Evolutionary conservation across 1,139 yeast genomes (phyloP), one percentile per base, ranked within the genome.

Genomic region (Diutina sp.): DNA sequence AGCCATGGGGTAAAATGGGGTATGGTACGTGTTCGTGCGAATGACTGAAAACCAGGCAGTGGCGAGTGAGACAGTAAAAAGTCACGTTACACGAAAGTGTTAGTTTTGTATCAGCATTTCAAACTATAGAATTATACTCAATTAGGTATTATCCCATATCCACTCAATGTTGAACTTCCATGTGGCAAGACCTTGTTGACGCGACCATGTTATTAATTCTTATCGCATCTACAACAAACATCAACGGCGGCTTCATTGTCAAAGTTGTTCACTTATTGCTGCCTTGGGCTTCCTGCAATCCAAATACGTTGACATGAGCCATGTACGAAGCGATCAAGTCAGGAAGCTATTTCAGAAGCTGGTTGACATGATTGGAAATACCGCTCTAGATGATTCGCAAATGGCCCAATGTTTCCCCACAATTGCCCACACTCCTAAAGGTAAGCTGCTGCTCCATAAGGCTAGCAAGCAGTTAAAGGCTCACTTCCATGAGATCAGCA

Each of bases 341-440:
- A 67, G 73, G 56, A 75, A 80, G 56, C 85, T 85, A 11, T 77
- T 84, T 57, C 69, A 73, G n/a, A 80, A 84, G 63, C 90, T 96
- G 0, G 72, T 89, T 5, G 82, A 80, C 52, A 88, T 84, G 66
- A 81, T 90, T 0, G 78, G 84, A 48, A 70, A 69, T 55, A 82
- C 80, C 59, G 77, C 83, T 46, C 69, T 88, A 52, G 77, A 83
- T 4, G 70, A 79, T 55, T 90, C 85, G 14, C 83, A 83, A 60
- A 68, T 89, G 41, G 71, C 74, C 48, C 71, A 81, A 35, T 87
- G 96, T 65, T 90, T 82, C 66, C 95, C 96, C 0, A 70, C 74
- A 0, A 73, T 85, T 28, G 74, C 84, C 0, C 62, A 69, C 14
- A 69, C 79, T 3, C 71, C 70, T 21, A 78, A 78, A 11, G 93